Evolutionary conservation across 2,329 filamentous ascomycete genomes (phyloP).

Genomic region (Akanthomyces uredinophilus): DNA sequence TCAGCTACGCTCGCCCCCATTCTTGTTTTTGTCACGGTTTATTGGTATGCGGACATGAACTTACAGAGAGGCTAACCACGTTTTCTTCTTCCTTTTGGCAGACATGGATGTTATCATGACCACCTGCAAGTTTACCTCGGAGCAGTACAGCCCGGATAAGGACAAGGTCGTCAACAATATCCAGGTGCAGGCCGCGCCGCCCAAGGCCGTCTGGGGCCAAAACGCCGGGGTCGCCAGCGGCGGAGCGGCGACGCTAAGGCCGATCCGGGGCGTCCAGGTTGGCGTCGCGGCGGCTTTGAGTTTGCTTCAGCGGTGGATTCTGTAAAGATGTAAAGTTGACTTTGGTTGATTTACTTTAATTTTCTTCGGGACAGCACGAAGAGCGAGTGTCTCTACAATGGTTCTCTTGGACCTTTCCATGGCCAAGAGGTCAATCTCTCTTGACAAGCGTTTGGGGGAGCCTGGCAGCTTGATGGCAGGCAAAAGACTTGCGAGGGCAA

Average conservation of each 20-base stretch:
- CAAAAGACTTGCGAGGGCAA: no score
- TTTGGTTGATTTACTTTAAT: not conserved
- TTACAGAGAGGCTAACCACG: no score
- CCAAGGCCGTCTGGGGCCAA: constrained; percentile 19
- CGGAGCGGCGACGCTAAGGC: not conserved
- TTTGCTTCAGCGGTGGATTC: constrained; percentile 1
- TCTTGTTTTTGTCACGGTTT: no score
- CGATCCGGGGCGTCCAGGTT: not conserved
- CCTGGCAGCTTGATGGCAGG: not conserved
- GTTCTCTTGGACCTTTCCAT: not conserved
- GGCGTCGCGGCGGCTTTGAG: not conserved
- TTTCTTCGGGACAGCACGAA: not conserved
- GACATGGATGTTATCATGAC: constrained; percentile 33
- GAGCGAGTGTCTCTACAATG: no score
- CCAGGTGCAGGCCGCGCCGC: constrained; percentile 29
- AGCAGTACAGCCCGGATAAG: constrained; percentile 26
- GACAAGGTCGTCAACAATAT: constrained; percentile 30
- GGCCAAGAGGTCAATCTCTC: no score
- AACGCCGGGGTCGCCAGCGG: constrained; percentile 12
- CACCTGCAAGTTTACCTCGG: constrained; percentile 29
- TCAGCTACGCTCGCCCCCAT: no score
- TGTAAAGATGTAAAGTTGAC: not conserved
- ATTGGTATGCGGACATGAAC: no score
- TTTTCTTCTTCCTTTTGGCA: constrained; percentile 16
- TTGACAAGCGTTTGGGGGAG: no score